A percentile compares a stretch with the other conserved stretches of the same genome.
Evolutionary conservation across 1,284 basidiomycete species (phyloP).

Genomic region (Gymnopus androsaceus): DNA sequence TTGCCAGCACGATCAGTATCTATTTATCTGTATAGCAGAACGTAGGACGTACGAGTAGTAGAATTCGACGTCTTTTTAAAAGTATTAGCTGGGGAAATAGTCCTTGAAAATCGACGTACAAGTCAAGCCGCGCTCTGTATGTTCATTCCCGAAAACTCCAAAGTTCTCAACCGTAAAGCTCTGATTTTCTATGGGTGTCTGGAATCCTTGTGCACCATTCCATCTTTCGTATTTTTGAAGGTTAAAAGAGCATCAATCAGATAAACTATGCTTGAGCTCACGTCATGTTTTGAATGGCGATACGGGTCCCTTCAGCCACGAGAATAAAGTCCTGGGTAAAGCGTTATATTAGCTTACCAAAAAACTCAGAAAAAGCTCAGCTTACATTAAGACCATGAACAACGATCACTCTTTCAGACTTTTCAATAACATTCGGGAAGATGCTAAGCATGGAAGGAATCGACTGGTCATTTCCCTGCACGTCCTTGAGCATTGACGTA

Average conservation of each 20-base stretch:
- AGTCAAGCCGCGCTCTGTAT: constrained; percentile 63
- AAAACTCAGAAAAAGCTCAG: constrained; percentile 30
- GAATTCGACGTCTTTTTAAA: constrained; percentile 49
- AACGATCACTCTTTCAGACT: constrained; percentile 64
- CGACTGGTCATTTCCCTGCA: constrained; percentile 51
- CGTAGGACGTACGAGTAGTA: constrained; percentile 44
- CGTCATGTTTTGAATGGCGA: constrained; percentile 53
- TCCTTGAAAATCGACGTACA: constrained; percentile 34
- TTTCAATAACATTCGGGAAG: constrained; percentile 70
- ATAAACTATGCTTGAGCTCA: neutral
- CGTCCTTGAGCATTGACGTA: constrained; percentile 44
- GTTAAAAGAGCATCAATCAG: too few species aligned
- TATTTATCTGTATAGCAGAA: neutral
- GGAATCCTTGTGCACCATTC: constrained; percentile 68
- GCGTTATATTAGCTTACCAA: neutral
- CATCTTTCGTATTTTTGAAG: constrained; percentile 45
- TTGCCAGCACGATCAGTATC: neutral
- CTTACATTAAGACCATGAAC: constrained; percentile 70
- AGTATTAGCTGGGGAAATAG: neutral
- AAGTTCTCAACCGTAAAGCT: constrained; percentile 64
- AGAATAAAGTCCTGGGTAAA: constrained; percentile 53
- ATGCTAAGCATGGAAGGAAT: constrained; percentile 60
- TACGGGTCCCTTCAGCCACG: constrained; percentile 58
- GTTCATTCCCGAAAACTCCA: constrained; percentile 59
- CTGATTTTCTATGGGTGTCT: constrained; percentile 58